Evolutionary conservation across 805 yeast genomes (phyloP), one percentile per base, ranked within the genome.

Genomic region (Yarrowia porcina): DNA sequence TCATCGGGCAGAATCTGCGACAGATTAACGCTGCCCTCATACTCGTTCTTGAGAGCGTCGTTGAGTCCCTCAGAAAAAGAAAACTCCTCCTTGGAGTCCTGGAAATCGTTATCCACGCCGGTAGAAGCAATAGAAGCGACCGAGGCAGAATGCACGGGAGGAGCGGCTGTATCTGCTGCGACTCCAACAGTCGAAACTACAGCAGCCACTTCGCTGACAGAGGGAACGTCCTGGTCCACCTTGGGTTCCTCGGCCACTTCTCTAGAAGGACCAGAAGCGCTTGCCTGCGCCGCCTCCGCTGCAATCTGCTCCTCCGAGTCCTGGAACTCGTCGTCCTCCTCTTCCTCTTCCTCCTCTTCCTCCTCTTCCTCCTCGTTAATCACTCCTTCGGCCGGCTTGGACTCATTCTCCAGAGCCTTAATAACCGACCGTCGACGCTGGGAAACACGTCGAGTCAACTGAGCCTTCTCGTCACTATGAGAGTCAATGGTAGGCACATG

Each of bases 341-440:
- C 64, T 15, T 39, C 61, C 28, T 38, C 42, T 1, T n/a, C 36
- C 30, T 42, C 63, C 3, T 54, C 61, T 8, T 20, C 27, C 42
- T 63, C 63, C 59, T 64, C 66, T 9, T 54, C 63, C 28, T 30
- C 63, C 42, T 64, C 66, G 7, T 28, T 23, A 32, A 64, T 64
- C 1, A 57, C 44, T 1, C 45, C 28, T 5, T 45, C 63, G 4
- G 33, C 27, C 3, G 59, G 42, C 41, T 47, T 56, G 30, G 64
- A 56, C 45, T 62, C 47, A 8, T 60, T 64, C 38, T 67, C 68
- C 27, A 67, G 49, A 11, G 66, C 67, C 25, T 64, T 47, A 23
- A 61, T 64, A 35, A 67, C 52, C 12, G 65, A 57, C 13, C 69
- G 63, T n/a, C 69, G 64, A 28, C 63, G 47, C 52, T 66, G 67